Base-by-base conservation (phyloP, 2,329 filamentous ascomycete genomes). In the Colletotrichum sp. region DNA sequence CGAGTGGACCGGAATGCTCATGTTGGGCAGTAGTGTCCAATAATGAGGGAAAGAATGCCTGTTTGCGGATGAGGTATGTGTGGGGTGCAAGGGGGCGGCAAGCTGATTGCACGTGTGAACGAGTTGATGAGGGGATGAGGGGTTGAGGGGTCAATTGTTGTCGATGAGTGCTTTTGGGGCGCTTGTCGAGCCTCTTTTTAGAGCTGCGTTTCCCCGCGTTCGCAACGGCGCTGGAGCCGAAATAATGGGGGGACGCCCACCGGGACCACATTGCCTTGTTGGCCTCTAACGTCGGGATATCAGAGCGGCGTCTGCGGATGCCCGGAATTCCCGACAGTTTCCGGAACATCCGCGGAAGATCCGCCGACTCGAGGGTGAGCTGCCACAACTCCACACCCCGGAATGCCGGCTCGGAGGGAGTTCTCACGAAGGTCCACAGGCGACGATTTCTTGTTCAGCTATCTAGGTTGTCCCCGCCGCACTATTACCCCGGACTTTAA, bases 1-100 rank as follows among this genome's bases (percentile, higher is more conserved):
- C 32, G 80, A 76, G 28, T 80, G 79, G 18, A 84, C 68, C 3
- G 84, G 83, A 39, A 84, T 81, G 71, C 78, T 78, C 83, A 84
- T 84, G 24, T 15, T 78, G 73, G 66, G 24, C 65, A 30, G 32
- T 12, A 15, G 15, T 15, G 16, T 66, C 67, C 16, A 69, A 32
- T 6, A 24, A 67, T 26, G 21, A 34, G 30, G 30, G 15, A 52
- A 57, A 61, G 15, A 52, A 61, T 26, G 32, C 21, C 48, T 52
- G 36, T 39, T 64, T 64, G 30, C 16, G 39, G n/a, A 15, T 2
- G n/a, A n/a, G 30, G 32, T 21, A 28, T 60, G 67, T 9, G 72
- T 70, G 66, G 43, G 36, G 72, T 18, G 36, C 39, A 39, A 70
- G 24, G 57, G 26, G 57, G 24, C 15, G 13, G 55, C n/a, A 39